Evolutionary conservation across 2,329 filamentous ascomycete species (phyloP).

Genomic region (Seiridium unicorne): DNA sequence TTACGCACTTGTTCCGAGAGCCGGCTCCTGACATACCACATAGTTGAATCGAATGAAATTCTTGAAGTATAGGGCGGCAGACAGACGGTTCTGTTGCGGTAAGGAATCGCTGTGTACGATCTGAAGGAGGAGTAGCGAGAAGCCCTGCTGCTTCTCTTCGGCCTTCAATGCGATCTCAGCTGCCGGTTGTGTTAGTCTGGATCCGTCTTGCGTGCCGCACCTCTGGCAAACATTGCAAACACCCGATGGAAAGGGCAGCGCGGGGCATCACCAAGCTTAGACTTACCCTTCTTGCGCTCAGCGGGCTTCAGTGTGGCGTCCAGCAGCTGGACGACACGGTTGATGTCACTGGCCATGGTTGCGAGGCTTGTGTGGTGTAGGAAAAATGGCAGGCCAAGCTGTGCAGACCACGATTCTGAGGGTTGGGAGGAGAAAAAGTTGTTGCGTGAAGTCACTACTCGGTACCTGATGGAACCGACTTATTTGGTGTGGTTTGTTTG

Average conservation of each 20-base stretch:
- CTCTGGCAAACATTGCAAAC: constrained; percentile 22
- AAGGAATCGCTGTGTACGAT: constrained; percentile 78
- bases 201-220: constrained; percentile 5
- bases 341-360: constrained; percentile 57
- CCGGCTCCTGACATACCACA: constrained; percentile 55
- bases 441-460: background rate
- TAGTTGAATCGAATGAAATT: constrained; percentile 96
- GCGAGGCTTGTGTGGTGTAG: background rate
- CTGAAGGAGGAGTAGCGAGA: constrained; percentile 83
- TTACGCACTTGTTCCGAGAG: background rate
- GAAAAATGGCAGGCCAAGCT: background rate
- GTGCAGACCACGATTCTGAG: background rate
- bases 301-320: constrained; percentile 86
- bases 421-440: background rate
- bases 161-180: constrained; percentile 78
- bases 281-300: constrained; percentile 82
- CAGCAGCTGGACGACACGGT: constrained; percentile 75
- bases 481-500: constrained; percentile 7
- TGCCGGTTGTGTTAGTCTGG: constrained; percentile 37
- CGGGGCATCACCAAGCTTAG: constrained; percentile 2
- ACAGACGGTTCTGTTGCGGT: constrained; percentile 76
- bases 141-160: constrained; percentile 80
- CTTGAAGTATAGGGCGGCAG: constrained; percentile 93
- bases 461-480: background rate
- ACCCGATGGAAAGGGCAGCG: constrained; percentile 25